phyloP scores from a whole-genome alignment of 2,329 filamentous ascomycete species.

The Alternaria alternata region DNA sequence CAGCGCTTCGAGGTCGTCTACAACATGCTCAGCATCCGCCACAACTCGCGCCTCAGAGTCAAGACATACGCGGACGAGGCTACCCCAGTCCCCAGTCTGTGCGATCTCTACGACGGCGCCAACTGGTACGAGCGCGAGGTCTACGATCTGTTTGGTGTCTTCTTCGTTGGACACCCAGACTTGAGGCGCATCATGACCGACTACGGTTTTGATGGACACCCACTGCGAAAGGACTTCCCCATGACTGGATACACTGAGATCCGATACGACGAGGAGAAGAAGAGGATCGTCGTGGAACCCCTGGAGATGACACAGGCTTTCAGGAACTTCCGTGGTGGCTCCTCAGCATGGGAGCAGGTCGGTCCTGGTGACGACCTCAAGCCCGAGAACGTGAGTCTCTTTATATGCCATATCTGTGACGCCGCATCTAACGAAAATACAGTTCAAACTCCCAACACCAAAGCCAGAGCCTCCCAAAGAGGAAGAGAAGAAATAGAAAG shows the following conservation, averaged over 20 bases:
- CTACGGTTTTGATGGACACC: constrained; percentile 98
- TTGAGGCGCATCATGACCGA: constrained; percentile 98
- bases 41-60: constrained; percentile 95
- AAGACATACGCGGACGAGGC: constrained; percentile 99
- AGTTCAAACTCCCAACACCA: constrained; percentile 93
- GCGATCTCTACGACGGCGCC: constrained; percentile 86
- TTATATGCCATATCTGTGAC: not conserved
- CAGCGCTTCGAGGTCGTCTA: constrained; percentile 98
- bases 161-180: constrained; percentile 95
- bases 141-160: constrained; percentile 96
- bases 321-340: constrained; percentile 95
- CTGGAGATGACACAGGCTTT: constrained; percentile 98
- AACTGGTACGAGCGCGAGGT: constrained; percentile 99
- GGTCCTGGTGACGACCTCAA: constrained; percentile 77
- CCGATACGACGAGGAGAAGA: constrained; percentile 99
- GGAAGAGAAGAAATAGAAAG: constrained; percentile 86
- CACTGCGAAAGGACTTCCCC: constrained; percentile 96
- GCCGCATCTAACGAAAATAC: constrained; percentile 9
- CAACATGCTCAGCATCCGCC: constrained; percentile 92
- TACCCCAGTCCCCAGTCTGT: constrained; percentile 89
- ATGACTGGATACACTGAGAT: constrained; percentile 98
- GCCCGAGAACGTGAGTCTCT: constrained; percentile 67
- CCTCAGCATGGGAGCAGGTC: constrained; percentile 70
- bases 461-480: constrained; percentile 89
- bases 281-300: constrained; percentile 97